Percentiles rank a stretch among this genome's conserved stretches.
Evolutionary conservation across 257 asterid species (phyloP).

Genomic region (Fraxinus excelsior): DNA sequence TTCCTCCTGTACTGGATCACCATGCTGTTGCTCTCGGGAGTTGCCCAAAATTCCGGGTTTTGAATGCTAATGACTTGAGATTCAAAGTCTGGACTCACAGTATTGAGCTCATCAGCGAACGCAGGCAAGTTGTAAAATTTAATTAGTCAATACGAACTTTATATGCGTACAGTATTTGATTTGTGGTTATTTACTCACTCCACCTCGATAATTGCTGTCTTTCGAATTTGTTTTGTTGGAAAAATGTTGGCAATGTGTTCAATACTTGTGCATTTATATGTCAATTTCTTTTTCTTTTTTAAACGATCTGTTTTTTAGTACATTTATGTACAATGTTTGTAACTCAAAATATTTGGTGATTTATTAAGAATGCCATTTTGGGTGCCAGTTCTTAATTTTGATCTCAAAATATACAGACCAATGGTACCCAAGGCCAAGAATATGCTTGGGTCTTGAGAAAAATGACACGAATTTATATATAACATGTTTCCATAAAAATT

Average conservation of each 20-base stretch:
- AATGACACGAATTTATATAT: not conserved
- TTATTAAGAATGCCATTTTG: not conserved
- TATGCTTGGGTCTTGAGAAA: not conserved
- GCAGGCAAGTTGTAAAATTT: slow-evolving; percentile 48
- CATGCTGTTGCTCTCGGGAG: slow-evolving; percentile 92
- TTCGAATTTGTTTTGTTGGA: slow-evolving; percentile 8
- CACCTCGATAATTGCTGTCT: not conserved
- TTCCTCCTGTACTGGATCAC: slow-evolving; percentile 89
- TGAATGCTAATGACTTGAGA: slow-evolving; percentile 68
- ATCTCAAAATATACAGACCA: not conserved
- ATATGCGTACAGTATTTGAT: not conserved
- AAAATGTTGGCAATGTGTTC: not conserved
- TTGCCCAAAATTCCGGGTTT: slow-evolving; percentile 93
- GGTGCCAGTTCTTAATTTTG: not conserved
- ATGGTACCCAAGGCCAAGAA: not conserved
- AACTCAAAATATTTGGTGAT: not conserved
- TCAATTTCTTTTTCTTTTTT: too few species aligned
- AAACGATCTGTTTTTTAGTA: too few species aligned
- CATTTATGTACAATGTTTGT: not conserved
- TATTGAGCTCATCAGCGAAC: slow-evolving; percentile 56
- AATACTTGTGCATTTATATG: not conserved
- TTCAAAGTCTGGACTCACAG: slow-evolving; percentile 80
- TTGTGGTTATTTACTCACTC: not conserved
- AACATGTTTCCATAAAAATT: not conserved
- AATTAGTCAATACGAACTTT: not conserved